Base-by-base conservation (phyloP, 2,329 filamentous ascomycete species). In the Talaromyces sp. region DNA sequence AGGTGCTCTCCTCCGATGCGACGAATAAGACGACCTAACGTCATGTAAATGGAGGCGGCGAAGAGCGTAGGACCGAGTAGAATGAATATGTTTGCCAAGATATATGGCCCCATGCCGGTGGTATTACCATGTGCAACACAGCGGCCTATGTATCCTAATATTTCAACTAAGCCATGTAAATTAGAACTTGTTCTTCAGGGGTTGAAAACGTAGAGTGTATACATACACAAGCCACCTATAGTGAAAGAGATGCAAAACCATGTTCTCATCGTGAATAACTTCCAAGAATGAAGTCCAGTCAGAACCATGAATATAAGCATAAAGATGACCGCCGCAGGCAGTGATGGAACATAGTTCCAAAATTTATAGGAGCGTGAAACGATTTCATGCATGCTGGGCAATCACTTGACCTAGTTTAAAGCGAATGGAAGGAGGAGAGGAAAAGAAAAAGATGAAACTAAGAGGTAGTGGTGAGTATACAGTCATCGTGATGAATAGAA, bases 211-310 rank as follows among this genome's bases (percentile, higher is more conserved):
- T n/a, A 44, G 18, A 47, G n/a, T 47, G n/a, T 23, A 47, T 30
- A 68, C 75, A 59, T 70, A 79, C 77, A 76, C 4, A 76, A 27
- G 31, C 76, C 72, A 10, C 77, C 77, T 5, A 78, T 60, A 5
- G 70, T 63, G 18, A 79, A 78, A 1, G 71, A 65, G 12, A 72
- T 66, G 47, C 82, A 82, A 65, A 81, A 85, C 76, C 80, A 83
- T 10, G 77, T 78, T 36, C 76, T 72, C 2, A 76, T 76, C 30
- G 72, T 77, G 23, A 76, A 66, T 50, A 83, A 73, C 30, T 76
- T 75, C 62, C 70, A 80, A 1, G 66, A 64, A 63, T 85, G 82
- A 1, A 69, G 65, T 0, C 67, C 56, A 1, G 82, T 81, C 5
- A 78, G 67, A 5, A 77, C 54, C 23, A 67, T 56, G 66, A 85